A percentile compares a stretch with the other conserved stretches of the same genome.
Evolutionary conservation across 495 filamentous ascomycete genomes (phyloP).

Genomic region (Talaromyces borbonicus): DNA sequence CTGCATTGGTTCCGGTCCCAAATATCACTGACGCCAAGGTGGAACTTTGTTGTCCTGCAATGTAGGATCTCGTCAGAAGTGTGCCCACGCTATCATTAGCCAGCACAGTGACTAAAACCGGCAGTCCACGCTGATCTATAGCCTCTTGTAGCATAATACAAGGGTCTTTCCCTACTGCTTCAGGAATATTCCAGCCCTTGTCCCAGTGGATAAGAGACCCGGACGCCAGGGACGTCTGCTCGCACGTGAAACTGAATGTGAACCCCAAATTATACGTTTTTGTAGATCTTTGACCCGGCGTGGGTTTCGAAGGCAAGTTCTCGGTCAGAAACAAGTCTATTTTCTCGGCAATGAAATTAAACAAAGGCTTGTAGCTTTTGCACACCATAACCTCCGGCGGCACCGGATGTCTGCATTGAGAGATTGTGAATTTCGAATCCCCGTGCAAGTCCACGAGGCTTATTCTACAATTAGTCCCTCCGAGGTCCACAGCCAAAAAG

Average conservation of each 20-base stretch:
- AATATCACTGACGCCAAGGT: conserved; percentile 15
- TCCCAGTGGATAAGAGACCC: conserved; percentile 16
- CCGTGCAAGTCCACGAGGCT: conserved; percentile 53
- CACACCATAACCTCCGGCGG: conserved; percentile 13
- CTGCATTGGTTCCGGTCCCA: conserved; percentile 31
- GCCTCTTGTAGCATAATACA: conserved; percentile 15
- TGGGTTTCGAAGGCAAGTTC: neutral
- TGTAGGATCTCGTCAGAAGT: conserved; percentile 15
- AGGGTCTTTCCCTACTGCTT: conserved; percentile 13
- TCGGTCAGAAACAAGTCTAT: conserved; percentile 9
- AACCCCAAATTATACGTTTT: conserved; percentile 13
- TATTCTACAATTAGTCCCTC: conserved; percentile 60
- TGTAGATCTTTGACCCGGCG: neutral
- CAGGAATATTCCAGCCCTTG: conserved; percentile 18
- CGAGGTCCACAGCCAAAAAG: conserved; percentile 58
- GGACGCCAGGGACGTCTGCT: conserved; percentile 12
- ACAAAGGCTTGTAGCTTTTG: conserved; percentile 12
- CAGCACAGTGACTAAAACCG: conserved; percentile 14
- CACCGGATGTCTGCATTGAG: conserved; percentile 10
- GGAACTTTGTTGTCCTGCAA: conserved; percentile 2
- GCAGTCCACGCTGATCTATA: conserved; percentile 11
- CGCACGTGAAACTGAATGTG: conserved; percentile 17
- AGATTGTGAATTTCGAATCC: conserved; percentile 12
- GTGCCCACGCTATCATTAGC: conserved; percentile 16
- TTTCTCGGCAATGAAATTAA: conserved; percentile 15